Percentiles rank a stretch among this genome's conserved stretches.
Evolutionary conservation across 2,329 filamentous ascomycete species (phyloP).

Genomic region (Calonectria multiphialidica): DNA sequence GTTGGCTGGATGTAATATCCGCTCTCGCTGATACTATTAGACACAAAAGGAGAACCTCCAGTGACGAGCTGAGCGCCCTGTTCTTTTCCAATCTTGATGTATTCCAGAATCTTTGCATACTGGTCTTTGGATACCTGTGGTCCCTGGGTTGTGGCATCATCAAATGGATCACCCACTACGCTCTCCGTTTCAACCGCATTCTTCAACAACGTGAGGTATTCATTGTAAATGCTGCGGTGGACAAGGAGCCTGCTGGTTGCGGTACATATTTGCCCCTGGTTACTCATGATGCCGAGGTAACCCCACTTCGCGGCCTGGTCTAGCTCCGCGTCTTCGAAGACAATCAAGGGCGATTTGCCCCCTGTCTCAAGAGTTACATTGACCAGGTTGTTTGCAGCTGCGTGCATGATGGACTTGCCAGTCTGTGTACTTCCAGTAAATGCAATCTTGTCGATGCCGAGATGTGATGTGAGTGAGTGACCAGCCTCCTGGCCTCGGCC

Average conservation of each 20-base stretch:
- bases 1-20: conserved; percentile 59
- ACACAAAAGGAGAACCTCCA: conserved; percentile 60
- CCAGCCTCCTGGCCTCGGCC: conserved; percentile 77
- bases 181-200: neutral
- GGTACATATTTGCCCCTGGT: conserved; percentile 49
- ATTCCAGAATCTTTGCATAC: conserved; percentile 76
- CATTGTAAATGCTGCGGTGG: neutral
- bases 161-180: conserved; percentile 79
- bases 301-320: conserved; percentile 74
- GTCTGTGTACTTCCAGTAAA: conserved; percentile 82
- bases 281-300: conserved; percentile 63
- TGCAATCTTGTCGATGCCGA: conserved; percentile 79
- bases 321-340: conserved; percentile 74
- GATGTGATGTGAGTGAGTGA: conserved; percentile 73
- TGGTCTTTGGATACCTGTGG: conserved; percentile 78
- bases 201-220: neutral
- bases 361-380: conserved; percentile 75
- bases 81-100: conserved; percentile 75
- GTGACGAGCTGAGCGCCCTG: conserved; percentile 74
- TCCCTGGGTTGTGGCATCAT: conserved; percentile 76
- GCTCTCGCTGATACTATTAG: conserved; percentile 41
- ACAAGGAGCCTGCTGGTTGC: neutral
- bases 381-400: conserved; percentile 68
- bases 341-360: conserved; percentile 72
- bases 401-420: conserved; percentile 81